These are phyloP conservation scores for Chrysosporium keratinophilum DNA, from an alignment of 2,329 filamentous ascomycete species.

Conservation along the genomic window DNA sequence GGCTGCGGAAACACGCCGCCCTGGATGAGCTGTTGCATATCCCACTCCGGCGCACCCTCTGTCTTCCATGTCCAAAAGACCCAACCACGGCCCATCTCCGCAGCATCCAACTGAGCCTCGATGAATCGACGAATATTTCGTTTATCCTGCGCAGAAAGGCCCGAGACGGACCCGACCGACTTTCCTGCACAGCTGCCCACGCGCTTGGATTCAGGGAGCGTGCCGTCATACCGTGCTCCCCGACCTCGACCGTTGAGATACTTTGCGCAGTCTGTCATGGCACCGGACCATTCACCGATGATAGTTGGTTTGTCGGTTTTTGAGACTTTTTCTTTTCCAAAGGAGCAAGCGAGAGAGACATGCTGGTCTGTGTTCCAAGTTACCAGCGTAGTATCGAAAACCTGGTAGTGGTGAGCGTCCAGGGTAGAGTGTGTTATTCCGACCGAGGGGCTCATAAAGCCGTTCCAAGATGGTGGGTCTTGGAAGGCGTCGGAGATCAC, in stretches of 20 bases:
- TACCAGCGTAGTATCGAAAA: constrained; percentile 47
- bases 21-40: constrained; percentile 36
- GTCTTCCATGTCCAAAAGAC: constrained; percentile 44
- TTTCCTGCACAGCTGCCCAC: constrained; percentile 45
- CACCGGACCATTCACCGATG: constrained; percentile 59
- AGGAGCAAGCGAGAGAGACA: constrained; percentile 46
- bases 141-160: constrained; percentile 30
- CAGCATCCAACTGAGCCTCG: constrained; percentile 39
- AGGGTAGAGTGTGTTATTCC: constrained; percentile 45
- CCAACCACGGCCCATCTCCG: constrained; percentile 36
- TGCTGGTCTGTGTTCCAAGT: constrained; percentile 45
- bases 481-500: constrained; percentile 44
- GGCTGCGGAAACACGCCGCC: constrained; percentile 41
- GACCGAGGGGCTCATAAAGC: constrained; percentile 43
- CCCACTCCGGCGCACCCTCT: constrained; percentile 41
- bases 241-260: constrained; percentile 47
- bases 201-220: constrained; percentile 34
- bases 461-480: constrained; percentile 49
- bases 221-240: constrained; percentile 50
- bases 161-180: constrained; percentile 40
- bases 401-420: constrained; percentile 60
- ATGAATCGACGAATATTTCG: constrained; percentile 35
- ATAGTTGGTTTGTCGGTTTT: constrained; percentile 55
- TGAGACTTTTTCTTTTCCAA: constrained; percentile 39
- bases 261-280: constrained; percentile 51